These are phyloP conservation scores for Kazachstania kunashirensis DNA, from an alignment of 805 yeast species.

Conservation along the genomic window DNA sequence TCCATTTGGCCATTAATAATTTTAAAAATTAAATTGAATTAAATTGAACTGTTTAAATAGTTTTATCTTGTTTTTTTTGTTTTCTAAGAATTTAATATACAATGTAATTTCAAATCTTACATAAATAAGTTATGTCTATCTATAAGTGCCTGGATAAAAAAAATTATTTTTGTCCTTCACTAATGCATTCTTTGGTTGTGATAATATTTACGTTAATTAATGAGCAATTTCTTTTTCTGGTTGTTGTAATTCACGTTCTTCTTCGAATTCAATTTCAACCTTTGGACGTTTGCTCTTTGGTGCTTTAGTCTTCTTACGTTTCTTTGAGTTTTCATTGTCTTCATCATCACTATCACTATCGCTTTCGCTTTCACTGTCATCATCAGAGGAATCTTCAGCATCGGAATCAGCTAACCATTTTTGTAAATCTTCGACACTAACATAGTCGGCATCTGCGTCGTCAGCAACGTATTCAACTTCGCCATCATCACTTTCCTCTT, in stretches of 20 bases:
- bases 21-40: too few relatives aligned
- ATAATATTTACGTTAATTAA: conserved; percentile 5
- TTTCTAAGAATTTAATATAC: too few relatives aligned
- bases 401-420: conserved; percentile 66
- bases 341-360: conserved; percentile 33
- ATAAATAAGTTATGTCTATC: too few relatives aligned
- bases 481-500: conserved; percentile 50
- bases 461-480: conserved; percentile 85
- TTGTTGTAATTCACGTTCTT: conserved; percentile 38
- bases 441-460: conserved; percentile 81
- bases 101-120: too few relatives aligned
- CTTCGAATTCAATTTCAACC: conserved; percentile 79
- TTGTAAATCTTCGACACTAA: conserved; percentile 87
- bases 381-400: conserved; percentile 24
- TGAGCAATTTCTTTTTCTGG: conserved; percentile 24
- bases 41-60: too few relatives aligned
- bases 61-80: too few relatives aligned
- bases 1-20: too few relatives aligned
- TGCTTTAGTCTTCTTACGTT: conserved; percentile 31
- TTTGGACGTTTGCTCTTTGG: conserved; percentile 52
- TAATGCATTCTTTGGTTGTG: too few relatives aligned
- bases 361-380: conserved; percentile 20
- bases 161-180: too few relatives aligned
- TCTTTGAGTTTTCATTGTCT: conserved; percentile 31
- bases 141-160: too few relatives aligned